phyloP scores from a whole-genome alignment of 129 eudicot species.

The Kitagawia praeruptora region DNA sequence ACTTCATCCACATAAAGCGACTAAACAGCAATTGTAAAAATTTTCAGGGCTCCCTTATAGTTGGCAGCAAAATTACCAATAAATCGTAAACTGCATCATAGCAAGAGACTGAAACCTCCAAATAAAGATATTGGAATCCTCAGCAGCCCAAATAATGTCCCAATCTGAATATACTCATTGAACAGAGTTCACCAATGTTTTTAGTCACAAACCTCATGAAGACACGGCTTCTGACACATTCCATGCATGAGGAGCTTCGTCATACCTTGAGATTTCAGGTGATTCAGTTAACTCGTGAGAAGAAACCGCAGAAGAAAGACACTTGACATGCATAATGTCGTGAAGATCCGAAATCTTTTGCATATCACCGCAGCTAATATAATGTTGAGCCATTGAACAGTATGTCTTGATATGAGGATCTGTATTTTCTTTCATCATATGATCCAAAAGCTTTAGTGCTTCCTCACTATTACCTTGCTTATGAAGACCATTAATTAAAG shows the following conservation, averaged over 20 bases:
- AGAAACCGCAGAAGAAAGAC: slow-evolving; percentile 8
- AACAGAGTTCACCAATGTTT: background rate
- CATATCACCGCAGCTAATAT: slow-evolving; percentile 8
- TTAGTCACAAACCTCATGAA: background rate
- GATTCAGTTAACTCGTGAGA: background rate
- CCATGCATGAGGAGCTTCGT: slow-evolving; percentile 4
- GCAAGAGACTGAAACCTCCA: slow-evolving; percentile 2
- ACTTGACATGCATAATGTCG: slow-evolving; percentile 9
- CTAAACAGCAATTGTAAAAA: background rate
- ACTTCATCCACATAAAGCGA: background rate
- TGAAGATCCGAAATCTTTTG: slow-evolving; percentile 13
- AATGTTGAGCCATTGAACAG: slow-evolving; percentile 17
- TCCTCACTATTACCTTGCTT: slow-evolving; percentile 33
- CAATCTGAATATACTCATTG: background rate
- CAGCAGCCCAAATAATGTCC: background rate
- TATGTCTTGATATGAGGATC: slow-evolving; percentile 9
- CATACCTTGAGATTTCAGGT: background rate
- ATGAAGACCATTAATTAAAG: slow-evolving; percentile 26
- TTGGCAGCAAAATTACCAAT: background rate
- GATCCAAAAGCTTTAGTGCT: slow-evolving; percentile 31
- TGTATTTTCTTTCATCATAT: slow-evolving; percentile 17
- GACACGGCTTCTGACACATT: slow-evolving; percentile 12
- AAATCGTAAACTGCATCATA: background rate
- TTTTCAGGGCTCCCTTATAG: background rate
- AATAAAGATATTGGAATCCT: background rate